phyloP scores from a whole-genome alignment of 75 land plant genomes.

The Pinus taeda region DNA sequence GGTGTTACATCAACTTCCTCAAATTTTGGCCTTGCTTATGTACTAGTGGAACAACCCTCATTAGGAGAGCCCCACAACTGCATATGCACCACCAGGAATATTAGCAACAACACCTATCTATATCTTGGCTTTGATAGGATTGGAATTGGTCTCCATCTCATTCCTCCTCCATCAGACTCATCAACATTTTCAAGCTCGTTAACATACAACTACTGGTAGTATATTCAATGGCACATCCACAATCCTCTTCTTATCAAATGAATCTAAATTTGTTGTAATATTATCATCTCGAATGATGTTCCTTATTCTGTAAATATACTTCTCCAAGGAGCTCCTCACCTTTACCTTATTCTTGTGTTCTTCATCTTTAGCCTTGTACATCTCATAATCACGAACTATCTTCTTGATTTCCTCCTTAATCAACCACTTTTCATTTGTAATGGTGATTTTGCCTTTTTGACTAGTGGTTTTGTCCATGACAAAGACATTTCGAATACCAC shows the following conservation, averaged over 20 bases:
- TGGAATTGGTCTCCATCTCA: conserved; percentile 23
- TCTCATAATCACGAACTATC: conserved; percentile 43
- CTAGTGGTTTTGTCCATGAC: conserved; percentile 15
- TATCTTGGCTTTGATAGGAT: conserved; percentile 33
- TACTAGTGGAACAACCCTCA: too few species aligned
- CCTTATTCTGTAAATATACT: conserved; percentile 56
- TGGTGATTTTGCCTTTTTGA: conserved; percentile 24
- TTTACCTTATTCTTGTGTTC: conserved; percentile 45
- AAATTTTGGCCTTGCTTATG: too few species aligned
- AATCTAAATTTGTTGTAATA: conserved; percentile 10
- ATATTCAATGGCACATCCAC: conserved; percentile 16
- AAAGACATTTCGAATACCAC: conserved; percentile 31
- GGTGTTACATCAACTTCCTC: too few species aligned
- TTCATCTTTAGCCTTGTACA: conserved; percentile 45
- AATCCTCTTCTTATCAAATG: conserved; percentile 11
- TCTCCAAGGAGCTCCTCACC: conserved; percentile 34
- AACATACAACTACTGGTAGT: conserved; percentile 37
- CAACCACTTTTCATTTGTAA: conserved; percentile 44
- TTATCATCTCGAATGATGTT: conserved; percentile 41
- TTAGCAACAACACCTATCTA: conserved; percentile 15
- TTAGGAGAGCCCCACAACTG: background rate
- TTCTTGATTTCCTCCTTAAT: conserved; percentile 47
- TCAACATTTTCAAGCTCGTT: conserved; percentile 37
- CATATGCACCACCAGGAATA: background rate
- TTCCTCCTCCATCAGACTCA: conserved; percentile 41